Evolutionary conservation across 805 yeast genomes (phyloP), one percentile per base, ranked within the genome.

Genomic region (Saccharomycopsis olivae): DNA sequence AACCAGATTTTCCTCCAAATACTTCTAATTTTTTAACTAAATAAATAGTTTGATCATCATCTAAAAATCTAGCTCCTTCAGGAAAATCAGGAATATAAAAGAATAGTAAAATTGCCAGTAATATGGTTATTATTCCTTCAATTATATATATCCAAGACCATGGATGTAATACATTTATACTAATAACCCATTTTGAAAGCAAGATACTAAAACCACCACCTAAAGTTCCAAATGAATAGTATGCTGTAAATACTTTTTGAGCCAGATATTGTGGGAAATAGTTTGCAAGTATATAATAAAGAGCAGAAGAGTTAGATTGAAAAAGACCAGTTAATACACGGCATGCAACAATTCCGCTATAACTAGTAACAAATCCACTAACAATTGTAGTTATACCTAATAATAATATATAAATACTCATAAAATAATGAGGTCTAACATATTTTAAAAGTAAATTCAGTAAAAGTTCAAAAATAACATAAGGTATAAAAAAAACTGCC

Each of bases 91-190:
- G 71, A 19, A 65, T 47, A 10, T 56, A 48, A 35, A 58, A 51
- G 33, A 53, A 58, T 0, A 69, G 69, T 5, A 51, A 24, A 2
- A 65, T n/a, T 1, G 67, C 68, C 14, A 60, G 52, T 3, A 58
- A 58, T n/a, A 63, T 50, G 2, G 61, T 58, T 37, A 66, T 52
- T 36, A 69, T 56, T 10, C 76, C 75, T 47, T 73, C 75, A 43
- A 71, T 59, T 25, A 71, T 65, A 49, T 66, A 70, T 37, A 69
- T 61, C 75, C 75, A 71, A 49, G 65, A 59, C 77, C 77, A 71
- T 18, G 23, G 17, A 13, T 38, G 23, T 20, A 21, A 10, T 5
- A 39, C 9, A 14, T 25, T 23, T 19, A 41, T 32, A 6, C 35
- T 33, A 5, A 17, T 23, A 11, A 24, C 40, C 5, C 32, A 36